Evolutionary conservation across 1,139 yeast species (phyloP).

Genomic region (Sugiyamaella japonica): DNA sequence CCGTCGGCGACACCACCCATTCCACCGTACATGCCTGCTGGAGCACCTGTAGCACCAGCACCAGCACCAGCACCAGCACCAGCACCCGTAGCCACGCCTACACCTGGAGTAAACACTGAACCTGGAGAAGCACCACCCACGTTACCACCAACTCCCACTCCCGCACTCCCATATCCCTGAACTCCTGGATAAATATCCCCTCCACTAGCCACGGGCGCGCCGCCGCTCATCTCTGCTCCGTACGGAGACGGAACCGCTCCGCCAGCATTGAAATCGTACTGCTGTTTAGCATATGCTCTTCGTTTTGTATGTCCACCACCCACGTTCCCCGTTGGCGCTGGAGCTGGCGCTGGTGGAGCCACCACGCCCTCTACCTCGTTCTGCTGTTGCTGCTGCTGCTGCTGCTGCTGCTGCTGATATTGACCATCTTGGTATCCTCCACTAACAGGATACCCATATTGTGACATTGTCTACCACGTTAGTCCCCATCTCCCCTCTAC

Average conservation of each 20-base stretch:
- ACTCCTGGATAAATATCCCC: slow-evolving; percentile 27
- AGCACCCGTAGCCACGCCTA: slow-evolving; percentile 34
- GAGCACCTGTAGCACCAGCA: slow-evolving; percentile 27
- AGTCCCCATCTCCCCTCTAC: slow-evolving; percentile 1
- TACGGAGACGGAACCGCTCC: slow-evolving; percentile 40
- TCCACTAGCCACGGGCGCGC: slow-evolving; percentile 24
- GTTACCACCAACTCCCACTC: slow-evolving; percentile 22
- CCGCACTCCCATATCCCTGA: slow-evolving; percentile 22
- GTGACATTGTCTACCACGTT: slow-evolving; percentile 8
- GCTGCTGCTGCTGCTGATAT: slow-evolving; percentile 19
- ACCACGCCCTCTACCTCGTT: neutral
- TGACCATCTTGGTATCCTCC: slow-evolving; percentile 13
- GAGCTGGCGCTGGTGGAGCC: slow-evolving; percentile 3
- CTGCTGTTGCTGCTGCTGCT: slow-evolving; percentile 4
- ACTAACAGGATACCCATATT: slow-evolving; percentile 13
- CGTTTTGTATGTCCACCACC: slow-evolving; percentile 27
- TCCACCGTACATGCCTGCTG: too few species aligned
- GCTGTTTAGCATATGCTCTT: slow-evolving; percentile 58
- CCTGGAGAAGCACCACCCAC: slow-evolving; percentile 33
- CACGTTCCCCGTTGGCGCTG: slow-evolving; percentile 13
- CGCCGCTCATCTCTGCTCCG: slow-evolving; percentile 41
- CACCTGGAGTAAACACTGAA: slow-evolving; percentile 39
- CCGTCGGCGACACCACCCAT: too few species aligned
- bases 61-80: slow-evolving; percentile 29
- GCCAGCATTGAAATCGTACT: slow-evolving; percentile 46